phyloP scores from a whole-genome alignment of 139 green algal genomes.

The Marvania coccoides region DNA sequence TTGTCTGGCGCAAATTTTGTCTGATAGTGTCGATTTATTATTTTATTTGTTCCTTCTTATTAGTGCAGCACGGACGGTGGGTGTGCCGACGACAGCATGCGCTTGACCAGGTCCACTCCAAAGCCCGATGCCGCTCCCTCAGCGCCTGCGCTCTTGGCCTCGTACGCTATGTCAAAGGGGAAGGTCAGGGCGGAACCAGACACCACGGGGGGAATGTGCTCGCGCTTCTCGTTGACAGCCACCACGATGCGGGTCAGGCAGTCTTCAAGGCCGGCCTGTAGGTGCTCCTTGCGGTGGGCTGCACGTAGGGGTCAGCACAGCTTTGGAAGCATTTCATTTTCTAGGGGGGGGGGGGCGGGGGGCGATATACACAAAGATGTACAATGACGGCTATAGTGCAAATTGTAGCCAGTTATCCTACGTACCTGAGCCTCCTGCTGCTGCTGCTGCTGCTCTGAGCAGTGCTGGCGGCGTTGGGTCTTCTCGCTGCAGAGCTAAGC shows the following conservation, averaged over 20 bases:
- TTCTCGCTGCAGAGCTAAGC: too few relatives aligned
- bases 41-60: too few relatives aligned
- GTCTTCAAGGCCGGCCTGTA: slow-evolving; percentile 54
- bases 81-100: slow-evolving; percentile 46
- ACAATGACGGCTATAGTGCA: too few relatives aligned
- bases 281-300: not conserved
- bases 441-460: not conserved
- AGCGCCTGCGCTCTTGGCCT: not conserved
- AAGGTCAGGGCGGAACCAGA: slow-evolving; percentile 62
- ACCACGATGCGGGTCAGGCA: slow-evolving; percentile 39
- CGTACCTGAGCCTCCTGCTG: not conserved
- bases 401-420: too few relatives aligned
- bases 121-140: slow-evolving; percentile 17
- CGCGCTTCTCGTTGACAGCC: slow-evolving; percentile 71
- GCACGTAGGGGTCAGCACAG: too few relatives aligned
- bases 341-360: too few relatives aligned
- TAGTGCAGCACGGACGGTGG: slow-evolving; percentile 55
- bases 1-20: too few relatives aligned
- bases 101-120: slow-evolving; percentile 49
- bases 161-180: slow-evolving; percentile 76
- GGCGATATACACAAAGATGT: too few relatives aligned
- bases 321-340: too few relatives aligned
- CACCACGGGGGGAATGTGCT: slow-evolving; percentile 86
- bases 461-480: not conserved
- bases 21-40: too few relatives aligned